Evolutionary conservation across 1,284 basidiomycete genomes (phyloP).

Genomic region (Peniophora sp.): DNA sequence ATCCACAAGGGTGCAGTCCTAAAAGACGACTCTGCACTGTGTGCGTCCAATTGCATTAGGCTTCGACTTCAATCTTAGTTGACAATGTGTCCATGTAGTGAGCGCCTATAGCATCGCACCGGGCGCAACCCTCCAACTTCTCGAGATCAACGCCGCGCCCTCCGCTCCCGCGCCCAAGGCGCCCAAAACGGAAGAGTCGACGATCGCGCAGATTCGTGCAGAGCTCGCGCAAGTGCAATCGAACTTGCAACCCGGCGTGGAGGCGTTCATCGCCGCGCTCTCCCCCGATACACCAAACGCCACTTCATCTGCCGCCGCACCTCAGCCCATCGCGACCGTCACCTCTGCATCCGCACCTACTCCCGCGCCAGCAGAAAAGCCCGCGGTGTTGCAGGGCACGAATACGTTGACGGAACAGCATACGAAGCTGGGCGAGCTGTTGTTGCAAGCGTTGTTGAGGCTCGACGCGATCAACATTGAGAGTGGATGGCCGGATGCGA

Average conservation of each 20-base stretch:
- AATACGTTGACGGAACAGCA: conserved; percentile 38
- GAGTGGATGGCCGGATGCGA: conserved; percentile 62
- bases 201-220: conserved; percentile 47
- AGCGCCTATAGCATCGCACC: conserved; percentile 54
- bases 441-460: conserved; percentile 70
- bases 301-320: conserved; percentile 9
- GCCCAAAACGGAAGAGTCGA: conserved; percentile 13
- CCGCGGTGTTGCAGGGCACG: conserved; percentile 5
- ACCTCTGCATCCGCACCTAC: conserved; percentile 7
- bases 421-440: conserved; percentile 55
- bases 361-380: conserved; percentile 9
- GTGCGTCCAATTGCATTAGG: no score
- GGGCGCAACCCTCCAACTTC: conserved; percentile 56
- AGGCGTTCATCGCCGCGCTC: conserved; percentile 42
- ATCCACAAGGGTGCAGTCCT: conserved; percentile 74
- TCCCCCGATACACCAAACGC: conserved; percentile 9
- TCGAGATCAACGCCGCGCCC: conserved; percentile 31
- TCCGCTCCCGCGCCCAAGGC: conserved; percentile 37
- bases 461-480: conserved; percentile 67
- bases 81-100: conserved; percentile 33
- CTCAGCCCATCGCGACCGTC: background rate
- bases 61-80: conserved; percentile 9
- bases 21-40: conserved; percentile 63
- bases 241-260: conserved; percentile 45
- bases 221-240: conserved; percentile 50